Conservation (phyloP, 768 basidiomycete genomes). For the Sarcodon sp. region DNA sequence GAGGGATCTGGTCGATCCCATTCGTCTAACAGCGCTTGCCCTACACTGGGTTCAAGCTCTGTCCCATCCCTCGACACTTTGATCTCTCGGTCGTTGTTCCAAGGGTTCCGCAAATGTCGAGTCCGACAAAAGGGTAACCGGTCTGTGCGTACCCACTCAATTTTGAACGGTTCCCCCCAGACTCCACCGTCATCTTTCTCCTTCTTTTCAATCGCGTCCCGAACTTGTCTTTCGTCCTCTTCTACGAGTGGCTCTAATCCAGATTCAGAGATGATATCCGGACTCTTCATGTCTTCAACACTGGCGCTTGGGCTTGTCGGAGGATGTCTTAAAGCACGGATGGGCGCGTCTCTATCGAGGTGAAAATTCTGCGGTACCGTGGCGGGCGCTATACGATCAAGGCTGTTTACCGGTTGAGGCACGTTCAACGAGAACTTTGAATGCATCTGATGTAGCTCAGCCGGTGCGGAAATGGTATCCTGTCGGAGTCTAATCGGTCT, state of each 20-base stretch:
- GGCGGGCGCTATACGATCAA: slow-evolving; percentile 13
- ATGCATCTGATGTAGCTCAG: slow-evolving; percentile 29
- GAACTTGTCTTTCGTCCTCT: slow-evolving; percentile 3
- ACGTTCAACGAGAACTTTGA: slow-evolving; percentile 16
- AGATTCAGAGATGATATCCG: not conserved
- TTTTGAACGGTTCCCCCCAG: slow-evolving; percentile 73
- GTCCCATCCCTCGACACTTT: slow-evolving; percentile 86
- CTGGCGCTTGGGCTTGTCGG: not conserved
- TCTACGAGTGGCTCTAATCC: not conserved
- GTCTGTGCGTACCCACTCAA: slow-evolving; percentile 71
- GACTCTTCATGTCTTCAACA: slow-evolving; percentile 1
- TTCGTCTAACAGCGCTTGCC: slow-evolving; percentile 53
- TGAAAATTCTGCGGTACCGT: slow-evolving; percentile 16
- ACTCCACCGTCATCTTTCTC: slow-evolving; percentile 11
- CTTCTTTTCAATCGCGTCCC: slow-evolving; percentile 1
- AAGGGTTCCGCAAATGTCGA: slow-evolving; percentile 77
- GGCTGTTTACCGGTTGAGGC: slow-evolving; percentile 17
- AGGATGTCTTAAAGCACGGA: slow-evolving; percentile 17
- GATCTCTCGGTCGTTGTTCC: slow-evolving; percentile 79
- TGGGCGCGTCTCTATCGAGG: slow-evolving; percentile 27
- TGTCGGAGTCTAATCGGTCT: not conserved
- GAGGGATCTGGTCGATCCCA: slow-evolving; percentile 34
- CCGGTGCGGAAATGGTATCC: slow-evolving; percentile 31
- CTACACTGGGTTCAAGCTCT: slow-evolving; percentile 75
- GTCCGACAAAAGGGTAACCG: slow-evolving; percentile 66